Conservation (phyloP, 176 grass and related monocot genomes). For the Triticum aestivum region DNA sequence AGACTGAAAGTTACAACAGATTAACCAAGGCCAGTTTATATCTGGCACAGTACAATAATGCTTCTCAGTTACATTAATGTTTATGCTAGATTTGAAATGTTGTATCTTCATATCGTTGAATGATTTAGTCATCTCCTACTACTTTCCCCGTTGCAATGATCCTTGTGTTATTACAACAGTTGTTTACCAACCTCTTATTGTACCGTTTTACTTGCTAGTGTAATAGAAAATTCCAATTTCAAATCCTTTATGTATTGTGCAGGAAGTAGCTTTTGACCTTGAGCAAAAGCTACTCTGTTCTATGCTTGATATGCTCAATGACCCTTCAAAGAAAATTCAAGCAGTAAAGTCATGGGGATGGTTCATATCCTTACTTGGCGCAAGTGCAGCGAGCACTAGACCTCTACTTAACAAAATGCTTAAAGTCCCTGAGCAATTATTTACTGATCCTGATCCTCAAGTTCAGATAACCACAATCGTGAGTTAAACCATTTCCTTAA, state of each 20-base stretch:
- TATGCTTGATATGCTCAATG: constrained; percentile 61
- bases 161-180: too few relatives aligned
- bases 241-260: background rate
- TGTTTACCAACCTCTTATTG: too few relatives aligned
- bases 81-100: too few relatives aligned
- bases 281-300: constrained; percentile 49
- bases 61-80: background rate
- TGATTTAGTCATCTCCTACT: too few relatives aligned
- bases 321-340: constrained; percentile 68
- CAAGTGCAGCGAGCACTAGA: constrained; percentile 46
- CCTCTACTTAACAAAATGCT: constrained; percentile 78
- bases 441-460: constrained; percentile 64
- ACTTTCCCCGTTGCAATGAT: too few relatives aligned
- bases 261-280: constrained; percentile 64
- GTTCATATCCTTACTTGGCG: constrained; percentile 71
- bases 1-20: background rate
- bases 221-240: background rate
- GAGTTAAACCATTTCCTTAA: constrained; percentile 27
- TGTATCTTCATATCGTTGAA: too few relatives aligned
- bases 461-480: constrained; percentile 74
- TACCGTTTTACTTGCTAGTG: constrained; percentile 10
- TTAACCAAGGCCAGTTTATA: constrained; percentile 6
- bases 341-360: constrained; percentile 82
- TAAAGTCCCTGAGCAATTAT: constrained; percentile 68
- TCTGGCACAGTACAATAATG: too few relatives aligned